Evolutionary conservation across 2,329 filamentous ascomycete species (phyloP), one percentile per base, ranked within the genome.

Genomic region (Lachnellula suecica): DNA sequence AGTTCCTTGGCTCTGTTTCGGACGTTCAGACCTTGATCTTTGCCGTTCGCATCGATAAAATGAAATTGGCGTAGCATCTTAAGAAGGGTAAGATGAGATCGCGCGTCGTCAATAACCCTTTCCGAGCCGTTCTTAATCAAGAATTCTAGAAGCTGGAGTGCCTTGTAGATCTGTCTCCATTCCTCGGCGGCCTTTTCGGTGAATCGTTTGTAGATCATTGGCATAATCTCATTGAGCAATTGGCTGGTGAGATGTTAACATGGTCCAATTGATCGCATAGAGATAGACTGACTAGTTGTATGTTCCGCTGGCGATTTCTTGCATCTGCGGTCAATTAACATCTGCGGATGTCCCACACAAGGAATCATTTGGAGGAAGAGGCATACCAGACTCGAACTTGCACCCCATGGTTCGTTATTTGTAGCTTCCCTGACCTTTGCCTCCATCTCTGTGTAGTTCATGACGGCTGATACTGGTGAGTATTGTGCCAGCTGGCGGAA

Each of bases 11-110:
- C 91, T 60, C 94, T 84, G 74, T 97, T 97, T 61, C 94, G 88
- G 54, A 99, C 94, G 68, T 99, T 99, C 72, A 99, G 84, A 56
- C 94, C 94, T 72, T 99, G 94, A 68, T 99, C 94, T 72, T 99
- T 99, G 70, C 94, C 94, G 71, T 97, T 97, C 69, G 83, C 80
- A 68, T 99, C 85, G 71, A 99, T 97, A 73, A 80, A 99, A 74
- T 99, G 94, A 73, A 99, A 99, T 71, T 99, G 94, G 52, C 92
- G 89, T 51, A 99, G 83, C 94, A 99, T 99, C 74, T 97, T 96
- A 54, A 99, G 82, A 9, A 97, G 84, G 15, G 93, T 95, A 56
- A 99, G 84, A 71, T 99, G 94, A 52, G 92, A 92, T 63, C 94
- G 85, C 52, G 94, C 94, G 73, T 99, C 94, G 72, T 99, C 94